These are phyloP conservation scores for Coniochaeta prunicola DNA, from an alignment of 2,329 filamentous ascomycete species.

Conservation along the genomic window DNA sequence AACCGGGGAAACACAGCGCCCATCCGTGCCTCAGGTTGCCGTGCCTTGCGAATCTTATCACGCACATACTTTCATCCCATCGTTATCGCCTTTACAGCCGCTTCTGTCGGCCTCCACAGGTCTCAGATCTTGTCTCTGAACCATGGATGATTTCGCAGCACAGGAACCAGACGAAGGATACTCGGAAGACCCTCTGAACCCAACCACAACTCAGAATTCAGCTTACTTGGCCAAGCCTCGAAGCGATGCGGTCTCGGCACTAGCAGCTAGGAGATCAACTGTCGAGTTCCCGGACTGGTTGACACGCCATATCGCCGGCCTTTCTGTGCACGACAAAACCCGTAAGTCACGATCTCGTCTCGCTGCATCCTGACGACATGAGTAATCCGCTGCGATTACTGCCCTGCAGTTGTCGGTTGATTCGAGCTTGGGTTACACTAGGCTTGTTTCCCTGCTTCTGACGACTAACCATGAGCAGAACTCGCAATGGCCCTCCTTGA, in stretches of 20 bases:
- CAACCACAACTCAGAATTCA: conserved; percentile 17
- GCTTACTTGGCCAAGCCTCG: conserved; percentile 18
- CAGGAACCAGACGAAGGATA: conserved; percentile 77
- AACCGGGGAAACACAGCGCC: neutral
- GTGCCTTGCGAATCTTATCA: neutral
- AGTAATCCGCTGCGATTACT: neutral
- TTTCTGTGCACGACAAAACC: conserved; percentile 42
- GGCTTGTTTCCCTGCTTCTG: neutral
- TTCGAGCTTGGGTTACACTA: neutral
- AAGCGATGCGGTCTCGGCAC: conserved; percentile 14
- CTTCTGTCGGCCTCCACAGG: neutral
- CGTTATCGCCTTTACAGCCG: neutral
- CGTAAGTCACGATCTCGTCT: conserved; percentile 26
- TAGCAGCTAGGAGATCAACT: conserved; percentile 27
- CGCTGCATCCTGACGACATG: neutral
- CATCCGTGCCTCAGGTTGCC: neutral
- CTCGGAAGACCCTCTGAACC: conserved; percentile 63
- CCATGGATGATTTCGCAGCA: conserved; percentile 15
- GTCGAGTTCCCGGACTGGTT: conserved; percentile 43
- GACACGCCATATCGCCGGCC: conserved; percentile 37
- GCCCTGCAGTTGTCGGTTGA: neutral
- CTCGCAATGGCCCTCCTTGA: conserved; percentile 73
- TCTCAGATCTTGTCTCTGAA: neutral
- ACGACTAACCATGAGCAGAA: conserved; percentile 41
- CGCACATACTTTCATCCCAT: neutral